Conservation (phyloP, 768 basidiomycete species). For the Coprinopsis marcescibilis region DNA sequence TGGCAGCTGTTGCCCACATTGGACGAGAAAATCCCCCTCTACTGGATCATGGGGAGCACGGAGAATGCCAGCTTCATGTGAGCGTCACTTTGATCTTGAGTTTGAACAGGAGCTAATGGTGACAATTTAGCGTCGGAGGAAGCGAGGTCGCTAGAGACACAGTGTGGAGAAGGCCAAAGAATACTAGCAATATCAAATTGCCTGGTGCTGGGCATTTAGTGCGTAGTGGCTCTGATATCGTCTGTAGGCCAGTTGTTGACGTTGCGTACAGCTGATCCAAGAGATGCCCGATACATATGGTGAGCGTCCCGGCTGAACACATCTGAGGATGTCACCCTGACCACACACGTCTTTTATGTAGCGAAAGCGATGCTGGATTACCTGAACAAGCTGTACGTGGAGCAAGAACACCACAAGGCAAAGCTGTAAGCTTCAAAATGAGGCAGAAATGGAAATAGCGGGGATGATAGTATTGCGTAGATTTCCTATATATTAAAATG, state of each 20-base stretch:
- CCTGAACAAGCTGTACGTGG: too few relatives aligned
- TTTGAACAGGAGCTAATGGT: neutral
- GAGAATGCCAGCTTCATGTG: constrained; percentile 20
- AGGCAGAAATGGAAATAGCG: too few relatives aligned
- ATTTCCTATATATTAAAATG: too few relatives aligned
- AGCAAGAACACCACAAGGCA: too few relatives aligned
- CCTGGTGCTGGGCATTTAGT: constrained; percentile 23
- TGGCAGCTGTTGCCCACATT: constrained; percentile 23
- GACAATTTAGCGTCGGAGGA: constrained; percentile 19
- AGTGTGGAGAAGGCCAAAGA: constrained; percentile 20
- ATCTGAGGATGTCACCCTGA: too few relatives aligned
- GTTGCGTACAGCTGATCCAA: constrained; percentile 18
- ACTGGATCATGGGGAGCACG: constrained; percentile 23
- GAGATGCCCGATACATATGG: constrained; percentile 22
- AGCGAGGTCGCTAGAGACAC: constrained; percentile 14
- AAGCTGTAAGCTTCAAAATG: too few relatives aligned
- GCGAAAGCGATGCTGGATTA: too few relatives aligned
- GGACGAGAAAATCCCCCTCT: constrained; percentile 18
- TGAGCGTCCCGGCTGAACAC: too few relatives aligned
- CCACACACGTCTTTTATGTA: too few relatives aligned
- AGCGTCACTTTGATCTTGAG: constrained; percentile 1
- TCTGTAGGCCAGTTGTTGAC: neutral
- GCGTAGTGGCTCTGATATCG: neutral
- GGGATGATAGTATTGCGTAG: too few relatives aligned
- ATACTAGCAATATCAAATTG: constrained; percentile 21